A percentile compares a stretch with the other conserved stretches of the same genome.
phyloP scores from a whole-genome alignment of 306 rosid species.

The Sicyos baderoa region DNA sequence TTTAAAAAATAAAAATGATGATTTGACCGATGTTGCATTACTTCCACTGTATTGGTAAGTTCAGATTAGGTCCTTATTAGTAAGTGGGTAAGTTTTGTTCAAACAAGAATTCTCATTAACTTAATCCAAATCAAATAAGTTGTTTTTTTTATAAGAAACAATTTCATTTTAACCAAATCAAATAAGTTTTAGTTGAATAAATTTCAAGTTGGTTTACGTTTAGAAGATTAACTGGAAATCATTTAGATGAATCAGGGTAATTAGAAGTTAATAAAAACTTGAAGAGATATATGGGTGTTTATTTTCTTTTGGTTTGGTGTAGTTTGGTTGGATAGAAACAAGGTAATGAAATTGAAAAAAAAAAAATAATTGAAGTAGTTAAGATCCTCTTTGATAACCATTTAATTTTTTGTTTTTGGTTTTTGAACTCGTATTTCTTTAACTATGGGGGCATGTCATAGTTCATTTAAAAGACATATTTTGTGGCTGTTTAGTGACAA shows the following conservation, averaged over 20 bases:
- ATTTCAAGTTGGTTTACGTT: neutral
- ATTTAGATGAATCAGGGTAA: neutral
- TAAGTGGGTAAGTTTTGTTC: too few species aligned
- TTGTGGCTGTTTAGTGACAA: constrained; percentile 1
- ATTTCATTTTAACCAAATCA: too few species aligned
- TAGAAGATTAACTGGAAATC: neutral
- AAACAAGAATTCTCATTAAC: neutral
- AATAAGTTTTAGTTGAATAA: too few species aligned
- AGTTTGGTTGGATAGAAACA: neutral
- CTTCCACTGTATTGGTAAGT: too few species aligned
- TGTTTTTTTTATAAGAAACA: too few species aligned
- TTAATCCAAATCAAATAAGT: neutral
- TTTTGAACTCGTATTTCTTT: neutral
- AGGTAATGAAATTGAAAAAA: neutral
- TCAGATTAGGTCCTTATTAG: too few species aligned
- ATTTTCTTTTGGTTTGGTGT: neutral
- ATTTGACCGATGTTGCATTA: too few species aligned
- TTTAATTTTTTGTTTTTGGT: too few species aligned
- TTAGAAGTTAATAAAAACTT: neutral
- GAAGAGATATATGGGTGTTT: neutral
- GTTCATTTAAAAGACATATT: neutral
- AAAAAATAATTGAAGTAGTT: neutral
- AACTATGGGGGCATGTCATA: neutral
- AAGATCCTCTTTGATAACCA: neutral
- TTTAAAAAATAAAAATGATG: too few species aligned